Evolutionary conservation across 805 yeast genomes (phyloP).

Genomic region (Pichia ethanolica): DNA sequence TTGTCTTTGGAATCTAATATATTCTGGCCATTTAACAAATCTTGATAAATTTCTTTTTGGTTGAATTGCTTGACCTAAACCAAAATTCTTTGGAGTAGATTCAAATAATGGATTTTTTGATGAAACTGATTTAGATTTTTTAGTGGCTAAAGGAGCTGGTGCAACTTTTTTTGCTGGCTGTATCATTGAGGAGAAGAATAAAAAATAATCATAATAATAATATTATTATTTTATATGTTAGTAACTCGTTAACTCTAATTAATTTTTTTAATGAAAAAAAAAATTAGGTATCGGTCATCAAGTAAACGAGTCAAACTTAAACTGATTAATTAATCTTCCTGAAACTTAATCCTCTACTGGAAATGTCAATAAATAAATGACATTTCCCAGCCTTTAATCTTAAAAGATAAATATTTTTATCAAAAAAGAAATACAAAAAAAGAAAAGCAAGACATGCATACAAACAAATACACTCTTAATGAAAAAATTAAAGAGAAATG

Average conservation of each 20-base stretch:
- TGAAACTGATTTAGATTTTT: constrained; percentile 44
- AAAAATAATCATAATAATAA: too few species aligned
- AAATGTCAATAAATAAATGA: not conserved
- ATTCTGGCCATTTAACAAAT: constrained; percentile 98
- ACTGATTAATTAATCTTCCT: constrained; percentile 11
- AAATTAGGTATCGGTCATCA: constrained; percentile 19
- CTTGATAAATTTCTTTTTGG: constrained; percentile 94
- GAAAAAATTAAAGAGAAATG: too few species aligned
- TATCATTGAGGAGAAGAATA: constrained; percentile 28
- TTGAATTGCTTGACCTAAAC: constrained; percentile 94
- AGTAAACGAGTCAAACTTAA: constrained; percentile 14
- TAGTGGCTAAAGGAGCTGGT: constrained; percentile 94
- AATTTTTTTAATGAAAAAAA: not conserved
- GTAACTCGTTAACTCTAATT: constrained; percentile 18
- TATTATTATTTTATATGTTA: constrained; percentile 11
- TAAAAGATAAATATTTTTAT: not conserved
- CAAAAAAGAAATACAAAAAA: not conserved
- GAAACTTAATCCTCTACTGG: constrained; percentile 19
- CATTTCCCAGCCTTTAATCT: constrained; percentile 6
- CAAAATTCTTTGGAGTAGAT: constrained; percentile 86
- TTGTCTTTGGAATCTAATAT: constrained; percentile 97
- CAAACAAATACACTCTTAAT: not conserved
- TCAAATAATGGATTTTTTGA: constrained; percentile 80
- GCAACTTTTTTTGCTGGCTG: constrained; percentile 73
- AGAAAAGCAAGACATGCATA: constrained; percentile 9